A percentile compares a stretch with the other conserved stretches of the same genome.
phyloP scores from a whole-genome alignment of 2,329 filamentous ascomycete genomes.

The Emergomyces orientalis region DNA sequence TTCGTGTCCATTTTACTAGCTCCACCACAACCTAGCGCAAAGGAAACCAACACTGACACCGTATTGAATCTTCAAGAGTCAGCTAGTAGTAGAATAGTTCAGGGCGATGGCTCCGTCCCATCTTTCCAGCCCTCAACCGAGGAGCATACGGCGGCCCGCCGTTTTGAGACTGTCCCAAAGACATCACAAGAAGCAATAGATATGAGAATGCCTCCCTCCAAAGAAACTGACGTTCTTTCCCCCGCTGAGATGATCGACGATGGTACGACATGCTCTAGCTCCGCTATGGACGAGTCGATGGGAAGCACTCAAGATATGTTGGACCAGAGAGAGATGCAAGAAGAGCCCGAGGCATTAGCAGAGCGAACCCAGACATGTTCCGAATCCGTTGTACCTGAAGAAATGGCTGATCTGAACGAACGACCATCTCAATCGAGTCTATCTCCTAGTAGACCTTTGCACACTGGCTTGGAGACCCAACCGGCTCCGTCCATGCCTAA shows the following conservation, averaged over 20 bases:
- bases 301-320: constrained; percentile 16
- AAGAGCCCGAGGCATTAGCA: background rate
- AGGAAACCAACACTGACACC: background rate
- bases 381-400: background rate
- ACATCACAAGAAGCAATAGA: constrained; percentile 14
- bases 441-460: background rate
- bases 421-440: background rate
- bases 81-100: background rate
- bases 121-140: background rate
- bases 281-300: constrained; percentile 33
- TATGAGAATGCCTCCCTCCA: constrained; percentile 10
- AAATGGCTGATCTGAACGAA: background rate
- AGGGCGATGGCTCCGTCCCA: background rate
- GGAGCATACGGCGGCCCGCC: background rate
- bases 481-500: constrained; percentile 7
- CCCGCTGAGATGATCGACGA: constrained; percentile 12
- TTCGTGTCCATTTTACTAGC: background rate
- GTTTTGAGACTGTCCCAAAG: constrained; percentile 8
- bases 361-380: background rate
- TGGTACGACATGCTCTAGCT: constrained; percentile 22
- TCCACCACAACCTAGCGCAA: background rate
- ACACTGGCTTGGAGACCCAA: constrained; percentile 10
- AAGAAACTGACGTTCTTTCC: constrained; percentile 10
- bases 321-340: background rate
- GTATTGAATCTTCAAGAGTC: background rate